These are phyloP conservation scores for Adiantum capillusveneris DNA, from an alignment of 75 land plant species.

Conservation along the genomic window DNA sequence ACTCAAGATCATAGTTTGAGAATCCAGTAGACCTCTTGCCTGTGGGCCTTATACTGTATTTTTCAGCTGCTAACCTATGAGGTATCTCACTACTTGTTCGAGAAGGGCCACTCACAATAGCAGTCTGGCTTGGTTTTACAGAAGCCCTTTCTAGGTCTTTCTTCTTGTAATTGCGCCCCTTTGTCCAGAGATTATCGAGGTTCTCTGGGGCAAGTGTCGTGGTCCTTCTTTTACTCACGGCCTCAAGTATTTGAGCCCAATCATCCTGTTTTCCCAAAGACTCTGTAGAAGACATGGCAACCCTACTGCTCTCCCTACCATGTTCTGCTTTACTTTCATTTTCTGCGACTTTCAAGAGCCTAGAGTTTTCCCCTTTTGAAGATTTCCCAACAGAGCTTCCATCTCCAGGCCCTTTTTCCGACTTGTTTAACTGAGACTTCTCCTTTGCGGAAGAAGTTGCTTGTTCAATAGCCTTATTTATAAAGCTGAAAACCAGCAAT, in stretches of 20 bases:
- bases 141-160: constrained; percentile 29
- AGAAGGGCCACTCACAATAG: not conserved
- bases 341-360: not conserved
- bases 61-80: not conserved
- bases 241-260: constrained; percentile 74
- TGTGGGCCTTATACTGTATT: no score
- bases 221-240: constrained; percentile 67
- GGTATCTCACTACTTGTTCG: not conserved
- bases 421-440: constrained; percentile 9
- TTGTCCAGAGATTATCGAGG: constrained; percentile 95
- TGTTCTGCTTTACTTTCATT: constrained; percentile 11
- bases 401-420: not conserved
- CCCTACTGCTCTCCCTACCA: not conserved
- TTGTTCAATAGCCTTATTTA: constrained; percentile 73
- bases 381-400: constrained; percentile 9
- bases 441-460: constrained; percentile 38
- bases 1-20: no score
- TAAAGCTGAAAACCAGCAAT: constrained; percentile 40
- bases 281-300: not conserved
- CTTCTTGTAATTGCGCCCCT: constrained; percentile 75
- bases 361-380: constrained; percentile 2
- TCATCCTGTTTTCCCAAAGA: constrained; percentile 33
- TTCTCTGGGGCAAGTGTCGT: constrained; percentile 92
- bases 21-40: no score
- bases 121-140: constrained; percentile 11